Evolutionary conservation across 169 alveolate species (phyloP).

Genomic region (Eimeria sp.): DNA sequence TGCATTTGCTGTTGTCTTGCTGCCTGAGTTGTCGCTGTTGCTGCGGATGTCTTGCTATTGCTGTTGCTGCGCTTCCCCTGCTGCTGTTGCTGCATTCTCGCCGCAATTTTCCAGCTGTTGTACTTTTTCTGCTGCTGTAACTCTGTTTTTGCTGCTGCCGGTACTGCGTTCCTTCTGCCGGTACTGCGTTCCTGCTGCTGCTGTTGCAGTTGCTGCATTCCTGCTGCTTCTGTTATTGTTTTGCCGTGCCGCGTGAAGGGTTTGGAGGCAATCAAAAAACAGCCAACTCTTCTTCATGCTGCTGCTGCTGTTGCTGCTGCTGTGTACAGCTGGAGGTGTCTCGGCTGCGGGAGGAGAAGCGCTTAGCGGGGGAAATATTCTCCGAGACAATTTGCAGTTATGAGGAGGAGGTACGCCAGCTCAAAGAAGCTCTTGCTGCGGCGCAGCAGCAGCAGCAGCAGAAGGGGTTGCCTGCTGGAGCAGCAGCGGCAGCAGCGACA

Average conservation of each 20-base stretch:
- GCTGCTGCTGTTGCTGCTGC: slow-evolving; percentile 8
- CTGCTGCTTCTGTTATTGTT: not conserved
- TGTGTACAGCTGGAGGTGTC: not conserved
- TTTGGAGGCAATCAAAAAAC: not conserved
- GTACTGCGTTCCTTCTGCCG: not conserved
- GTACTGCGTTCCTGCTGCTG: not conserved
- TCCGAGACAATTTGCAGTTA: slow-evolving; percentile 51
- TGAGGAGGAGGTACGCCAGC: slow-evolving; percentile 26
- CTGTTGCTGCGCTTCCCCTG: not conserved
- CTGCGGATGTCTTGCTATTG: not conserved
- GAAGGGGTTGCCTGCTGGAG: slow-evolving; percentile 8
- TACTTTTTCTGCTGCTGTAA: not conserved
- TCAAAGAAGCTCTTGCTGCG: slow-evolving; percentile 26
- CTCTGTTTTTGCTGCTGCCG: not conserved
- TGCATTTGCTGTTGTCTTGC: not conserved
- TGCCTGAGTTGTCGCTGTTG: not conserved
- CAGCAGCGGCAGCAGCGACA: slow-evolving; percentile 43
- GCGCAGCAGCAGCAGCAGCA: slow-evolving; percentile 48
- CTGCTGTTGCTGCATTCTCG: not conserved
- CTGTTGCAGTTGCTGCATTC: not conserved
- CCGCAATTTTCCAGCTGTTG: not conserved
- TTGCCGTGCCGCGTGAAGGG: not conserved
- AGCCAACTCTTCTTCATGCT: not conserved
- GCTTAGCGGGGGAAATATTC: not conserved
- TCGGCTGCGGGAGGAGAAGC: slow-evolving; percentile 49